phyloP scores from a whole-genome alignment of 495 filamentous ascomycete genomes.

The Hypoxylon lienhwacheense region DNA sequence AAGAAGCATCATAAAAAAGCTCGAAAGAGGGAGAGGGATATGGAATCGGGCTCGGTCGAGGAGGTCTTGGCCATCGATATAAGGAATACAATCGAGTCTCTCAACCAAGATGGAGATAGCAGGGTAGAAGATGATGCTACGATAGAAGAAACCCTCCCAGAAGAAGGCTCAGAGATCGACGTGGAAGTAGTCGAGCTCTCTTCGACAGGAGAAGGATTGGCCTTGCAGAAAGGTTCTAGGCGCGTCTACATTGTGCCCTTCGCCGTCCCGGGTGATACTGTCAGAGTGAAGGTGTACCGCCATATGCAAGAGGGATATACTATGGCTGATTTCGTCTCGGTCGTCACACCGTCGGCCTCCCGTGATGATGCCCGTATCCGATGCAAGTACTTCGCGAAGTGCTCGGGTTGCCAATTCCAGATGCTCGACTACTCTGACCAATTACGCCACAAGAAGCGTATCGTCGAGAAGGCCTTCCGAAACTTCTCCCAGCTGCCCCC shows the following conservation, averaged over 20 bases:
- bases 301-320: slow-evolving; percentile 67
- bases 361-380: slow-evolving; percentile 75
- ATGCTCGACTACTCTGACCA: slow-evolving; percentile 92
- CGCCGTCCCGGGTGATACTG: slow-evolving; percentile 75
- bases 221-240: slow-evolving; percentile 60
- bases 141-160: slow-evolving; percentile 52
- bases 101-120: slow-evolving; percentile 37
- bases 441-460: slow-evolving; percentile 76
- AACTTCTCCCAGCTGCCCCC: slow-evolving; percentile 84
- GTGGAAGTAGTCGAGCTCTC: slow-evolving; percentile 74
- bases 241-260: slow-evolving; percentile 92
- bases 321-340: slow-evolving; percentile 76
- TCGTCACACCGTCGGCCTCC: slow-evolving; percentile 69
- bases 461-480: slow-evolving; percentile 88
- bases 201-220: slow-evolving; percentile 89
- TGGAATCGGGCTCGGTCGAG: slow-evolving; percentile 62
- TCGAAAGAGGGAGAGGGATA: slow-evolving; percentile 51
- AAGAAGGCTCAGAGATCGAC: slow-evolving; percentile 73
- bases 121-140: slow-evolving; percentile 11
- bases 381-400: slow-evolving; percentile 84
- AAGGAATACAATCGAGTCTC: slow-evolving; percentile 59
- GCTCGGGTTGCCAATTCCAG: slow-evolving; percentile 95
- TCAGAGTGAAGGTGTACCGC: slow-evolving; percentile 74
- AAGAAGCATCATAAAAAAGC: slow-evolving; percentile 46
- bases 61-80: slow-evolving; percentile 77